phyloP scores from a whole-genome alignment of 2,329 filamentous ascomycete genomes.

The Lachnellula occidentalis region DNA sequence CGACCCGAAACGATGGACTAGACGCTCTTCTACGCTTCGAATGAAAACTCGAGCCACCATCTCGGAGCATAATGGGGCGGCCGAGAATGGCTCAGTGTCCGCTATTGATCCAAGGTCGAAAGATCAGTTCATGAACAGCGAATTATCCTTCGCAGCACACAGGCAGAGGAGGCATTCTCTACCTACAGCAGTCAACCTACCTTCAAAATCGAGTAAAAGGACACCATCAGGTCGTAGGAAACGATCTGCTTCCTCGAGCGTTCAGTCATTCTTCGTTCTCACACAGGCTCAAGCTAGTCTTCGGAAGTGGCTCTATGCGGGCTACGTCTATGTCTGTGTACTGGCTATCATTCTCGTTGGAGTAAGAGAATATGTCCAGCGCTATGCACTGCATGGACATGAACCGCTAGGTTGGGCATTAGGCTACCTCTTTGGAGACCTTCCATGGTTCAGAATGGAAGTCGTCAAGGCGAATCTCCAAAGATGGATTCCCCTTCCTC shows the following conservation, averaged over 20 bases:
- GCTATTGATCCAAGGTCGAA: constrained; percentile 17
- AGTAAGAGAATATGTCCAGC: constrained; percentile 64
- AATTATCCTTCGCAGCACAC: constrained; percentile 32
- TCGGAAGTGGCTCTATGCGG: constrained; percentile 79
- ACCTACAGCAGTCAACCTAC: constrained; percentile 36
- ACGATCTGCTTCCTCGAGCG: constrained; percentile 55
- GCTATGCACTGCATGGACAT: constrained; percentile 59
- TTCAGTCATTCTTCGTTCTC: constrained; percentile 72
- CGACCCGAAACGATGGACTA: neutral
- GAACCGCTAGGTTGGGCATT: constrained; percentile 93
- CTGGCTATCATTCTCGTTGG: constrained; percentile 61
- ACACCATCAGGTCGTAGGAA: constrained; percentile 63
- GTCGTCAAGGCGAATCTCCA: constrained; percentile 64
- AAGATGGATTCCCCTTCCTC: constrained; percentile 69
- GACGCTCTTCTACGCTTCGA: constrained; percentile 11
- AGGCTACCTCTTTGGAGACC: constrained; percentile 80
- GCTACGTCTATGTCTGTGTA: constrained; percentile 68
- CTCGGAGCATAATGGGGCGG: constrained; percentile 8
- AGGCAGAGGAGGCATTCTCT: constrained; percentile 44
- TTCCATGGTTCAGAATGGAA: constrained; percentile 65
- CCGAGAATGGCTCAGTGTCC: constrained; percentile 20
- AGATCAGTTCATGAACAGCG: constrained; percentile 11
- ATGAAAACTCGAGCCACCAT: constrained; percentile 10
- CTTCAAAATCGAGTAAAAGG: constrained; percentile 30
- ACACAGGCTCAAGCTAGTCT: constrained; percentile 71